Evolutionary conservation across 2,329 filamentous ascomycete species (phyloP).

Genomic region (Gnomoniopsis smithogilvyi): DNA sequence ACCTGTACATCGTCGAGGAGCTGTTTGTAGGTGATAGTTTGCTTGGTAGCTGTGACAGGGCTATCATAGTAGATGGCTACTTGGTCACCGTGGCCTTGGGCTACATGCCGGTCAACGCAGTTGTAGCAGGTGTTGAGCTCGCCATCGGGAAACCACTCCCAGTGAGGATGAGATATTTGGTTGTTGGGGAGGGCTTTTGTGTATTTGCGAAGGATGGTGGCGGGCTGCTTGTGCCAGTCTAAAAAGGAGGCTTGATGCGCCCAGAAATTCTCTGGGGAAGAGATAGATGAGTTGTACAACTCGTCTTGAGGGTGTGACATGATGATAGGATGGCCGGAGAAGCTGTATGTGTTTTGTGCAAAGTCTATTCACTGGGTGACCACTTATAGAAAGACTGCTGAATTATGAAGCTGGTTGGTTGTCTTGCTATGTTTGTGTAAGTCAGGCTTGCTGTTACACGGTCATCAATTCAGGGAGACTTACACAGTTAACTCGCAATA

Average conservation of each 20-base stretch:
- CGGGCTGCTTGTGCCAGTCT: slow-evolving; percentile 77
- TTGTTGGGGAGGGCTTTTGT: slow-evolving; percentile 59
- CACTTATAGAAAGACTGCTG: no score
- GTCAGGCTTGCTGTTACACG: no score
- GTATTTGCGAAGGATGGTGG: slow-evolving; percentile 53
- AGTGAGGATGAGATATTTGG: slow-evolving; percentile 67
- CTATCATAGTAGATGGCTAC: slow-evolving; percentile 85
- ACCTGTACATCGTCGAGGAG: slow-evolving; percentile 77
- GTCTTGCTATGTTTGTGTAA: no score
- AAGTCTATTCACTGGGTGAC: background rate
- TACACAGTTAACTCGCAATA: no score
- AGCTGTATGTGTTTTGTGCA: background rate
- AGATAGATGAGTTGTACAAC: slow-evolving; percentile 55
- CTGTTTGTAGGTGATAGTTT: slow-evolving; percentile 70
- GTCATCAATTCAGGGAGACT: no score
- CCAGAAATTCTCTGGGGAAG: slow-evolving; percentile 74
- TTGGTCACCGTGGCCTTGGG: slow-evolving; percentile 67
- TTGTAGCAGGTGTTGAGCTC: slow-evolving; percentile 92
- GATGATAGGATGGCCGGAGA: background rate
- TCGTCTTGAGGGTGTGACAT: slow-evolving; percentile 47
- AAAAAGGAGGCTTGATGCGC: slow-evolving; percentile 68
- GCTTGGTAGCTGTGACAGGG: slow-evolving; percentile 72
- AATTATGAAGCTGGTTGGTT: no score
- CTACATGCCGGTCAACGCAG: slow-evolving; percentile 86
- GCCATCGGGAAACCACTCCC: slow-evolving; percentile 88